Base-by-base conservation (phyloP, 2,329 filamentous ascomycete genomes). In the Didymellaceae sp. region DNA sequence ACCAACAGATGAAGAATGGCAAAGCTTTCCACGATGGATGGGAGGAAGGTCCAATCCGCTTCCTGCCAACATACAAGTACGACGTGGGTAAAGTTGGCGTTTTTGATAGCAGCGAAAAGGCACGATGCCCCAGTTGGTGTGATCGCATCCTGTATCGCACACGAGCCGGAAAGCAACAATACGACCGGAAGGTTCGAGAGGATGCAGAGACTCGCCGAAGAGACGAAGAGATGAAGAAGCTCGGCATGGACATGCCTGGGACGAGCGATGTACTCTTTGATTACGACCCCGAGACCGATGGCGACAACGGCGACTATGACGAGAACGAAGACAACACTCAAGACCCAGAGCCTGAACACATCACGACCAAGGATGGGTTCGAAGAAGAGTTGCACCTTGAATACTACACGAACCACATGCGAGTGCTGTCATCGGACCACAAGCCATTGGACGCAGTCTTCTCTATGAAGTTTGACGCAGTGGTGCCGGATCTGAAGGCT, bases 41-140 rank as follows among this genome's bases (percentile, higher is more conserved):
- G 92, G 82, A 83, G 41, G 94, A 99, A 78, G 94, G 92, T 0
- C 80, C 85, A 0, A 92, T 99, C 47, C 84, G 84, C 1, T 99
- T 99, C 66, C 72, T 97, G 13, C 94, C 94, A 1, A 95, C 94
- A 0, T 99, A 99, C 74, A 99, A 99, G 72, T 99, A 99, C 62
- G 95, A 99, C 65, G 81, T 96, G 21, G 94, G 94, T n/a, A 96
- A 89, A 22, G 85, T 96, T 24, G 90, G 90, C 2, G 82, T 91
- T 22, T 99, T 97, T 69, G 95, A 99, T 74, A 91, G 92, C 0
- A 96, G 92, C 59, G 94, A 97, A 69, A 99, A 99, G 77, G 87
- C 87, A 57, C 84, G 95, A 44, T 88, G 90, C 2, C 94, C 94
- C 2, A 96, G 91, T 68, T 99, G 94, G 93, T 99, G 94, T 70